Percentiles rank a stretch among this genome's conserved stretches.
Conservation (phyloP, 2,329 filamentous ascomycete genomes). For the Penicillium palitans region DNA sequence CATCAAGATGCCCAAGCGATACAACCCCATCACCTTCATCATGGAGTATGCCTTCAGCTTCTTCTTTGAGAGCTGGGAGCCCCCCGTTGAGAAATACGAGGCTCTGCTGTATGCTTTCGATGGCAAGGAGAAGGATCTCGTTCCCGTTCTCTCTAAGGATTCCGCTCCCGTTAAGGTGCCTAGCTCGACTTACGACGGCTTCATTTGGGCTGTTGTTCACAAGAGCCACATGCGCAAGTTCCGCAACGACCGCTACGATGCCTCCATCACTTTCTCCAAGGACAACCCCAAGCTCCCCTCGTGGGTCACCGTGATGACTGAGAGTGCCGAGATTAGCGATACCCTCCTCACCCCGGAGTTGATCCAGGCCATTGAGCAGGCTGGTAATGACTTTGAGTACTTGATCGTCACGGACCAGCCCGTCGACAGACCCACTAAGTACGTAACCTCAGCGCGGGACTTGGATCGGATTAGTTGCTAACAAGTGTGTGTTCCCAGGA, state of each 20-base stretch:
- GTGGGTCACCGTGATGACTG: slow-evolving; percentile 94
- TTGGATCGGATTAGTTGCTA: not conserved
- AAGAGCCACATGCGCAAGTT: slow-evolving; percentile 90
- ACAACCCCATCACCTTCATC: slow-evolving; percentile 71
- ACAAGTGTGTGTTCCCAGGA: slow-evolving; percentile 47
- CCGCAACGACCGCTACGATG: slow-evolving; percentile 89
- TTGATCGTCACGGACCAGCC: slow-evolving; percentile 89
- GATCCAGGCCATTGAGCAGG: slow-evolving; percentile 72
- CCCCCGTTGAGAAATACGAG: slow-evolving; percentile 72
- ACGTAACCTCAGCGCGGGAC: slow-evolving; percentile 40
- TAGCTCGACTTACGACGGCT: slow-evolving; percentile 74
- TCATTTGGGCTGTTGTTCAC: slow-evolving; percentile 94
- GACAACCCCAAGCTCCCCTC: slow-evolving; percentile 84
- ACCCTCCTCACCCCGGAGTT: slow-evolving; percentile 84
- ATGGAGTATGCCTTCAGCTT: slow-evolving; percentile 70
- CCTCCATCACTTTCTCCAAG: slow-evolving; percentile 90
- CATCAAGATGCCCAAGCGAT: slow-evolving; percentile 77
- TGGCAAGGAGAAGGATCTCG: slow-evolving; percentile 78
- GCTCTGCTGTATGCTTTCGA: slow-evolving; percentile 85
- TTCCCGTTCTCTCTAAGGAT: slow-evolving; percentile 64
- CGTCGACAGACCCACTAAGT: slow-evolving; percentile 81
- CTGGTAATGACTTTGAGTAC: slow-evolving; percentile 80
- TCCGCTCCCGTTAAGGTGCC: slow-evolving; percentile 55
- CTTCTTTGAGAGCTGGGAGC: slow-evolving; percentile 73
- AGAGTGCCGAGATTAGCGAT: slow-evolving; percentile 93